Base-by-base conservation (phyloP, 306 rosid genomes). In the Dalbergia cochinchinensis region DNA sequence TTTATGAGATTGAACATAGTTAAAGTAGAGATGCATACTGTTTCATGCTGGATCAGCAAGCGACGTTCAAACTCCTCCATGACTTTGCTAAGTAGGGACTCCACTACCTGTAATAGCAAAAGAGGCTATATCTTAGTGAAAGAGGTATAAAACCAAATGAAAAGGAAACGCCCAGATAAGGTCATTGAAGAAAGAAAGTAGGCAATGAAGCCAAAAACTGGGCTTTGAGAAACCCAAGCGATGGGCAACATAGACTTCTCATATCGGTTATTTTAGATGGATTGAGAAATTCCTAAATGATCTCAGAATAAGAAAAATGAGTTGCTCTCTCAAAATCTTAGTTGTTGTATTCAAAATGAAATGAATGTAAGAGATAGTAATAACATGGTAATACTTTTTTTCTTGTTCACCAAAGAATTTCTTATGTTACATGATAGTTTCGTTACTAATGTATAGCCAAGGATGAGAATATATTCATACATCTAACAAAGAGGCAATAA, bases 11-110 rank as follows among this genome's bases (percentile, higher is more conserved):
- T 47, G 70, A 83, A 61, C 67, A 50, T 16, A 22, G 19, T 6
- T 48, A 18, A 65, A 10, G 55, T 61, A 78, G 20, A 71, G 76
- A 68, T 48, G 39, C 85, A 80, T 73, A 91, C 99, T 62, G 11
- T 78, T 71, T 88, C 88, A 50, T 45, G 82, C 79, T 86, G 92
- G 76, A 81, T 79, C 62, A 71, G 74, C 76, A 90, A 64, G 15
- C 91, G 97, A 39, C 78, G 91, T 87, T 91, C 88, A 68, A 87
- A 91, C 82, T 91, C 97, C 74, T 90, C 93, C 90, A 91, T 79
- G 76, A 93, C 94, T 90, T 90, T 91, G 76, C 76, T 65, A 69
- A 96, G 87, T 86, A 96, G 73, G 35, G 89, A 85, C 81, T 93
- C 98, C 75, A 96, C 94, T 54, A 86, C 78, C 99, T 96, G 78